Evolutionary conservation across 2,329 filamentous ascomycete species (phyloP).

Genomic region (Hypoxylon sp.): DNA sequence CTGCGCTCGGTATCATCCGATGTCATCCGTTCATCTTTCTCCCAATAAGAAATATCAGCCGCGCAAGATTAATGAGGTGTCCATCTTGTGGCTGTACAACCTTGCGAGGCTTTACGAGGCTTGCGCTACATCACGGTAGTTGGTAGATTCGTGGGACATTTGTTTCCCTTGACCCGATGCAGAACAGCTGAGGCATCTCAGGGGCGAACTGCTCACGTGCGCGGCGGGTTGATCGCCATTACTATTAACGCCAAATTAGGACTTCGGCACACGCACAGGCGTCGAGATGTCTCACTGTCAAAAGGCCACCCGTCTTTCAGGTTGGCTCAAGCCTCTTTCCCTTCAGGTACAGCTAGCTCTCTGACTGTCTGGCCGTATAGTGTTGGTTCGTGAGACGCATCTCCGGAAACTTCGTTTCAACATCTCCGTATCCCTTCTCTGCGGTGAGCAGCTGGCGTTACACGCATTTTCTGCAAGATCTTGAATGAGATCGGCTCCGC

Average conservation of each 20-base stretch:
- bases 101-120: constrained; percentile 6
- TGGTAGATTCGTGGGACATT: constrained; percentile 9
- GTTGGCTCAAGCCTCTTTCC: not conserved
- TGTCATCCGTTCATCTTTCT: not conserved
- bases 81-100: not conserved
- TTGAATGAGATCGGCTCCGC: constrained; percentile 26
- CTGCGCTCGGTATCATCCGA: not conserved
- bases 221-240: not conserved
- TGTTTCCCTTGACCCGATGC: constrained; percentile 13
- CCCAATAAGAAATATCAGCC: constrained; percentile 10
- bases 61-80: not conserved
- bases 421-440: not conserved
- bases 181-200: not conserved
- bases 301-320: not conserved
- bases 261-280: not conserved
- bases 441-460: not conserved
- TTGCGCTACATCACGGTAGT: constrained; percentile 11
- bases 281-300: constrained; percentile 3
- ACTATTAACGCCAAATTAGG: not conserved
- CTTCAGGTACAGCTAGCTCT: not conserved
- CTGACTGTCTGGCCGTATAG: too few relatives aligned
- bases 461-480: constrained; percentile 30
- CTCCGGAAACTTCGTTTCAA: not conserved
- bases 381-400: not conserved
- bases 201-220: not conserved